These are phyloP conservation scores for Salix arbutifolia DNA, from an alignment of 345 rosid species.

Conservation along the genomic window DNA sequence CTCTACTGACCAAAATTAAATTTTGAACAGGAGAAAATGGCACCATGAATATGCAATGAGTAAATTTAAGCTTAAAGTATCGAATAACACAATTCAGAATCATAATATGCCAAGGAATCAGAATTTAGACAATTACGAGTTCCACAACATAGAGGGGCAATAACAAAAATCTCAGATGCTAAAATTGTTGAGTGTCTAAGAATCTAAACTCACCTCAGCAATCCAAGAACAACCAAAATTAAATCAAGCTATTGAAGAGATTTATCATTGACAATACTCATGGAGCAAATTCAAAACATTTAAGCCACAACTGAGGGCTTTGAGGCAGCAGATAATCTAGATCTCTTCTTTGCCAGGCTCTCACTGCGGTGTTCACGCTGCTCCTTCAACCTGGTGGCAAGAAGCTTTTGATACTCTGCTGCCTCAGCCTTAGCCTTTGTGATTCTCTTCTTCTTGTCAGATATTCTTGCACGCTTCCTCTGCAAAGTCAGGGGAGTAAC, in stretches of 20 bases:
- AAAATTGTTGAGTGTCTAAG: background rate
- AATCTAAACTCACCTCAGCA: background rate
- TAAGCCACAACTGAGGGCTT: constrained; percentile 26
- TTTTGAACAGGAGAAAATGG: background rate
- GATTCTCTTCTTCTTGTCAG: constrained; percentile 29
- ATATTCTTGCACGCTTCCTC: constrained; percentile 25
- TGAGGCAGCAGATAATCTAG: constrained; percentile 27
- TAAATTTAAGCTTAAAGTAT: background rate
- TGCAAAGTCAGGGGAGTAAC: constrained; percentile 26
- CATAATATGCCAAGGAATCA: background rate
- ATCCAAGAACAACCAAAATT: constrained; percentile 4
- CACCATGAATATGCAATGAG: too few species aligned
- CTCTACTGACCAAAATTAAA: background rate
- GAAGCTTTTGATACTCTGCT: constrained; percentile 27
- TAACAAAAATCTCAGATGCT: constrained; percentile 1
- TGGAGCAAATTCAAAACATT: background rate
- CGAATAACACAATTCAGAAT: background rate
- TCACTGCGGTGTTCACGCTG: constrained; percentile 30
- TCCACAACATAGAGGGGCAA: background rate
- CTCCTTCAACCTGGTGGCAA: constrained; percentile 31
- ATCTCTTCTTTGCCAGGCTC: constrained; percentile 30
- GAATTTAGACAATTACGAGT: background rate
- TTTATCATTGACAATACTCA: background rate
- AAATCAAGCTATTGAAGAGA: background rate
- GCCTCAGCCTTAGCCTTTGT: constrained; percentile 28